Evolutionary conservation across 1,139 yeast genomes (phyloP).

Genomic region (Sugiyamaella japonica): DNA sequence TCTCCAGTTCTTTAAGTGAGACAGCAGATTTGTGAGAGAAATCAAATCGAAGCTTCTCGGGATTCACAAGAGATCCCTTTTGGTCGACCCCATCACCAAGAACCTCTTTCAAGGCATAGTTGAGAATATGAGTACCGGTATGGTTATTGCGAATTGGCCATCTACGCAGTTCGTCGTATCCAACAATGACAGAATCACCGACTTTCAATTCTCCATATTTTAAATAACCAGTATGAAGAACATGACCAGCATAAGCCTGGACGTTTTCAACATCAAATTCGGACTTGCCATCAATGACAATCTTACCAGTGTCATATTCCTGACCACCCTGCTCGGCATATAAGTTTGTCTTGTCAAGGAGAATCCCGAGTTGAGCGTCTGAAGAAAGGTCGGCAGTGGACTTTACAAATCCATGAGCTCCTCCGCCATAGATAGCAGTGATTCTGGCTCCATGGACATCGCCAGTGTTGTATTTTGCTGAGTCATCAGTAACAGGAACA

Average conservation of each 20-base stretch:
- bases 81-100: constrained; percentile 90
- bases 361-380: constrained; percentile 64
- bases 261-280: constrained; percentile 91
- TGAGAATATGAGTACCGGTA: constrained; percentile 95
- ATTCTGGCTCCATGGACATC: constrained; percentile 44
- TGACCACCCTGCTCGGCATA: constrained; percentile 99
- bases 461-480: constrained; percentile 51
- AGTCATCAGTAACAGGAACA: constrained; percentile 81
- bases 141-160: constrained; percentile 97
- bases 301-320: constrained; percentile 90
- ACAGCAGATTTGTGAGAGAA: constrained; percentile 87
- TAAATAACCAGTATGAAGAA: constrained; percentile 86
- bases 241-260: constrained; percentile 91
- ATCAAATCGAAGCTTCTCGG: constrained; percentile 94
- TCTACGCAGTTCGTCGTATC: constrained; percentile 90
- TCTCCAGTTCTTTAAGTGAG: constrained; percentile 63
- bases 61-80: constrained; percentile 94
- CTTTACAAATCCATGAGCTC: constrained; percentile 50
- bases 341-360: constrained; percentile 87
- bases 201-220: constrained; percentile 72
- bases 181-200: constrained; percentile 74
- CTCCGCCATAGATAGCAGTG: constrained; percentile 71
- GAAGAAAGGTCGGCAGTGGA: constrained; percentile 45
- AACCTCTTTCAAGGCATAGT: constrained; percentile 81
- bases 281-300: constrained; percentile 81